Conservation (phyloP, 2,329 filamentous ascomycete genomes). For the Aspergillus glaucus region DNA sequence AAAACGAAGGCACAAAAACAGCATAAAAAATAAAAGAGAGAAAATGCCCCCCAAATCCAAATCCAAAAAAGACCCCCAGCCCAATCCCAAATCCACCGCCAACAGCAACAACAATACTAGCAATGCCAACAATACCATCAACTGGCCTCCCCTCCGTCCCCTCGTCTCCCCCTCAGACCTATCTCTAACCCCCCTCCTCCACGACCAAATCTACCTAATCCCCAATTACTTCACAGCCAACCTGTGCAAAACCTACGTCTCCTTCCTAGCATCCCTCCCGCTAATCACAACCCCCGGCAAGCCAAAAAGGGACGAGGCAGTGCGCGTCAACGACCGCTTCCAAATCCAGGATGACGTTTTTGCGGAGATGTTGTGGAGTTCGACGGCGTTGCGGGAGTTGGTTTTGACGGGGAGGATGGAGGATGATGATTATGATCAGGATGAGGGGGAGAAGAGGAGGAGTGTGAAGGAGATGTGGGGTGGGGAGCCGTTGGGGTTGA, state of each 20-base stretch:
- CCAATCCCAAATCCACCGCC: conserved; percentile 6
- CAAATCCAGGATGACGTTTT: conserved; percentile 72
- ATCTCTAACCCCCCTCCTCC: conserved; percentile 50
- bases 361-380: conserved; percentile 67
- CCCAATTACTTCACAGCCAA: conserved; percentile 67
- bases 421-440: conserved; percentile 19
- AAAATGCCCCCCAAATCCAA: conserved; percentile 19
- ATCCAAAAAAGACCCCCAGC: conserved; percentile 10
- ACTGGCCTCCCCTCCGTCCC: conserved; percentile 69
- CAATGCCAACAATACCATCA: conserved; percentile 31
- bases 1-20: conserved; percentile 1
- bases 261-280: conserved; percentile 64
- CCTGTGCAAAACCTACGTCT: conserved; percentile 69
- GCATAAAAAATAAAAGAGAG: conserved; percentile 2
- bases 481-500: conserved; percentile 75
- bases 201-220: conserved; percentile 65
- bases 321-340: conserved; percentile 83
- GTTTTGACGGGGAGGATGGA: conserved; percentile 29
- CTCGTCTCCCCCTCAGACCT: conserved; percentile 61
- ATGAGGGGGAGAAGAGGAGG: conserved; percentile 11
- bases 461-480: conserved; percentile 56
- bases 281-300: conserved; percentile 70
- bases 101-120: neutral
- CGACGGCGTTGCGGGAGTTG: conserved; percentile 66
- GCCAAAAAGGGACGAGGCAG: conserved; percentile 72